phyloP scores from a whole-genome alignment of 2,329 filamentous ascomycete genomes.

The Sclerotinia minor region DNA sequence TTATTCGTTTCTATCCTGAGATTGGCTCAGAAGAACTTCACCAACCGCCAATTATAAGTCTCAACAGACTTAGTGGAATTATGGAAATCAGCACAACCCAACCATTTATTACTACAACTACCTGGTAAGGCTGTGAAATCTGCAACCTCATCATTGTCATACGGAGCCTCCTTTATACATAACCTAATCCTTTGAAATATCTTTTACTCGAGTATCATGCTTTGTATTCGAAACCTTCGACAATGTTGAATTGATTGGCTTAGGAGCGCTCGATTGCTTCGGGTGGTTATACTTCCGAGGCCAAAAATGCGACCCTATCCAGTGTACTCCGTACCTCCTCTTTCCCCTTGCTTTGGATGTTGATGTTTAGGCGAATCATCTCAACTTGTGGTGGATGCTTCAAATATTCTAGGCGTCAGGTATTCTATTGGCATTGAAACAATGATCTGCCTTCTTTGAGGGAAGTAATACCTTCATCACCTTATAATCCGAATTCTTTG shows the following conservation, averaged over 20 bases:
- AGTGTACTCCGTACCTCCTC: conserved; percentile 14
- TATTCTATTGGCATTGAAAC: conserved; percentile 17
- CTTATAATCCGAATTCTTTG: conserved; percentile 24
- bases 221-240: background rate
- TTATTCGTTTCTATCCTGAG: background rate
- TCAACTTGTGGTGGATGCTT: conserved; percentile 3
- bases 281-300: conserved; percentile 16
- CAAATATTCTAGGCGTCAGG: background rate
- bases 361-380: conserved; percentile 20
- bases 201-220: background rate
- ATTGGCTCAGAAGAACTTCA: conserved; percentile 26
- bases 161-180: conserved; percentile 29
- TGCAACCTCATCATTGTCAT: conserved; percentile 18
- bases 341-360: conserved; percentile 11
- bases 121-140: conserved; percentile 32
- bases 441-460: conserved; percentile 13
- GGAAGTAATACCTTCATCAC: conserved; percentile 27
- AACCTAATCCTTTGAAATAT: conserved; percentile 4
- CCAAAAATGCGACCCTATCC: conserved; percentile 20
- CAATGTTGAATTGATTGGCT: conserved; percentile 18
- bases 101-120: conserved; percentile 29
- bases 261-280: background rate
- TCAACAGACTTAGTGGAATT: conserved; percentile 18
- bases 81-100: conserved; percentile 22
- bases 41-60: conserved; percentile 27